Evolutionary conservation across 441 rosid species (phyloP), one percentile per base, ranked within the genome.

Genomic region (Adansonia gregorii): DNA sequence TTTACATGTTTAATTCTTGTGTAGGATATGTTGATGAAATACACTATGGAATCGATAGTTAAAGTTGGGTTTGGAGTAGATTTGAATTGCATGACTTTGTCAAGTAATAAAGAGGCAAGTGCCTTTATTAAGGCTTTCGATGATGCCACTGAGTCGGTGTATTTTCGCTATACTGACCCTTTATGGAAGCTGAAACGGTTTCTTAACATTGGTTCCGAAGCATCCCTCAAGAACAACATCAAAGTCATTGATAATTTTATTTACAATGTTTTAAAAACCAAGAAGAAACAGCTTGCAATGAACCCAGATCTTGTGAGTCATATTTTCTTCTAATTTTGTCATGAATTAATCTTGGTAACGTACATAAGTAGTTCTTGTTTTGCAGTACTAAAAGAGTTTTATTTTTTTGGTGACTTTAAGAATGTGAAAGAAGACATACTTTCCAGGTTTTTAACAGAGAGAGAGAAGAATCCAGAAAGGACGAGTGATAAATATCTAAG

Each of bases 11-110:
- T n/a, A 27, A 27, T 1, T 27, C 35, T 41, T 54, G 6, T 31
- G 64, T 43, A 94, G 95, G 93, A 89, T 60, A 41, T 90, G 56
- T 55, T 94, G 82, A 89, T 94, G 97, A 86, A 87, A 80, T 85
- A 66, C 79, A 81, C 92, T 6, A 61, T 93, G 78, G 93, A 94
- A 59, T 90, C 97, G 0, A 92, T 93, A 19, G 86, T 92, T 77
- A 87, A 94, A 88, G 97, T 93, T 11, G 97, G 90, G 45, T 94
- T 90, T 70, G 98, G 98, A n/a, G 89, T 89, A 41, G 93, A 92
- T 46, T 77, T 94, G 72, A 84, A 87, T 60, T 89, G 94, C 81
- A 70, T 93, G 83, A 82, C 76, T 5, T 93, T 88, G 5, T 84
- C 88, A 63, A 89, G 80, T 75, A 17, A 67, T 3, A 79, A 82